Base-by-base conservation (phyloP, 495 filamentous ascomycete genomes). In the Penicillium malachiteum region DNA sequence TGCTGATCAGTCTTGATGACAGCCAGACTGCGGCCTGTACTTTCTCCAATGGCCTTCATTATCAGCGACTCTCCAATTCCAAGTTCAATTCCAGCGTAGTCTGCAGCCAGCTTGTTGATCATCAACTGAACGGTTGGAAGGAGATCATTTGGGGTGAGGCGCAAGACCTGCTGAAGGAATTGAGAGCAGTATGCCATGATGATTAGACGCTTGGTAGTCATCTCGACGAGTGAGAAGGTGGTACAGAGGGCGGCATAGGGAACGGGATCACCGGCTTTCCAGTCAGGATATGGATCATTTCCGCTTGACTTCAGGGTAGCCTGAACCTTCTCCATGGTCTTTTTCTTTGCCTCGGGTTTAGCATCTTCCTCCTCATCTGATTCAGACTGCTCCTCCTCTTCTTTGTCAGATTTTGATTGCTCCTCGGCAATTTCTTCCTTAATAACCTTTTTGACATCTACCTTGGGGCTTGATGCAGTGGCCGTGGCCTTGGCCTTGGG, bases 21-120 rank as follows among this genome's bases (percentile, higher is more conserved):
- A 8, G 82, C 72, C 39, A 97, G 71, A 65, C 87, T 94, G 50
- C 95, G 87, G 6, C 94, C 94, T 3, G 94, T 97, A 48, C 85
- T 87, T 74, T 98, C 92, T 12, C 92, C 91, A 64, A 98, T 96
- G 13, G 94, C 89, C 64, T 97, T 98, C 92, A 98, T 97, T 62
- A 98, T 96, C 42, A 98, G 68, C 12, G 91, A 96, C 75, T 98
- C 94, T 41, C 94, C 94, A 65, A 98, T 97, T 31, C 94, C 94
- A 14, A 98, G 78, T 71, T 98, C 94, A 53, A 98, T 89, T 16
- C 94, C 94, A 21, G 92, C 87, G 64, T 96, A 98, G 66, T 98
- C 94, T 1, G 94, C 92, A 11, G 94, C 94, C 34, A 98, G 84
- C 64, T 97, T 97, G 71, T 96, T 96, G 73, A 94, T 91, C 92